Percentiles rank a stretch among this genome's conserved stretches.
These are phyloP conservation scores for Endocalyx cinctus DNA, from an alignment of 2,329 filamentous ascomycete genomes.

Conservation along the genomic window DNA sequence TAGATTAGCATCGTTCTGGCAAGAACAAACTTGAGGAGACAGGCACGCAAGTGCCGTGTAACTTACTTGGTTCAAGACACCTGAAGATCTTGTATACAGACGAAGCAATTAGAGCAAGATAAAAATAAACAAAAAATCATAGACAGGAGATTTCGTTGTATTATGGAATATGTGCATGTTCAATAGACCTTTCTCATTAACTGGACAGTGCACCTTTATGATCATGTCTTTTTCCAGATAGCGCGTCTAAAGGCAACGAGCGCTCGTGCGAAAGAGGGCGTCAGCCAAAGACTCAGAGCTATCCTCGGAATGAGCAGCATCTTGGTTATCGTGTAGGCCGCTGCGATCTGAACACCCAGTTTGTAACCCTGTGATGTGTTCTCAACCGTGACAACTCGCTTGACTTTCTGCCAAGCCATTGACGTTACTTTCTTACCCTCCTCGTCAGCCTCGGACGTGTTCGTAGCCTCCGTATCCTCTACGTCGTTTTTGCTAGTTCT, in stretches of 20 bases:
- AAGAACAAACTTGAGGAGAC: too few relatives aligned
- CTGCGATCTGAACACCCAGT: slow-evolving; percentile 67
- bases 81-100: too few relatives aligned
- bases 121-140: slow-evolving; percentile 16
- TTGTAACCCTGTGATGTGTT: slow-evolving; percentile 38
- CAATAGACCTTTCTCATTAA: too few relatives aligned
- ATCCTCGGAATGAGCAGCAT: slow-evolving; percentile 74
- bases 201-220: too few relatives aligned
- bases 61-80: too few relatives aligned
- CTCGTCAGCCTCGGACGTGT: neutral
- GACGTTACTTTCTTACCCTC: slow-evolving; percentile 8
- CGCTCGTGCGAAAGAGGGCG: slow-evolving; percentile 82
- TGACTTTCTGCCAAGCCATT: slow-evolving; percentile 18
- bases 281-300: slow-evolving; percentile 75
- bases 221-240: slow-evolving; percentile 16
- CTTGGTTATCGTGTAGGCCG: slow-evolving; percentile 90
- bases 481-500: slow-evolving; percentile 24
- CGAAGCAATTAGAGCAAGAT: slow-evolving; percentile 8
- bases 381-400: slow-evolving; percentile 19
- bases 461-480: slow-evolving; percentile 26
- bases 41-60: too few relatives aligned
- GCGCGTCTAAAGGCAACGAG: slow-evolving; percentile 39
- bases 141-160: slow-evolving; percentile 10
- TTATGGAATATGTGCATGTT: slow-evolving; percentile 2
- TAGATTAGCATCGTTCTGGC: slow-evolving; percentile 1